Base-by-base conservation (phyloP, 768 basidiomycete genomes). In the Russula emetica region DNA sequence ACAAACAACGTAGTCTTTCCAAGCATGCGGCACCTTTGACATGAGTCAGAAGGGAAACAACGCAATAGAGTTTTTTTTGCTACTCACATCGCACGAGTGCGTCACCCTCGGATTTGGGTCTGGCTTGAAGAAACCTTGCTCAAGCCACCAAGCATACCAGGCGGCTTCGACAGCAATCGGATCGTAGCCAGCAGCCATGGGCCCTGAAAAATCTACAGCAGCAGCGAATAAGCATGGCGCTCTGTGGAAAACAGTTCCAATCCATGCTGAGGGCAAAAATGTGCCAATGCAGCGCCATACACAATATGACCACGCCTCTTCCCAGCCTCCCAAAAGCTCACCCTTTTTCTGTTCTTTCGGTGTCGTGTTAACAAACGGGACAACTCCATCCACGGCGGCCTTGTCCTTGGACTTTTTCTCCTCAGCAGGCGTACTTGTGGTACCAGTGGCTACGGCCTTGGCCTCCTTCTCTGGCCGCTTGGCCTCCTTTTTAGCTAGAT, bases 71-170 rank as follows among this genome's bases (percentile, higher is more conserved):
- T 20, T 4, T 26, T 36, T 50, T 22, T 13, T 22, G 45, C 16
- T 28, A 78, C 85, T 67, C 36, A 88, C 95, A 99, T 72, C 97
- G 85, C 55, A 94, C 79, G 66, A 99, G 76, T 1, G 84, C 76
- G 72, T 99, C 97, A 42, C 61, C 61, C 30, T 88, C 84, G 1
- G 82, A 78, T 56, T 85, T 84, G 55, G 79, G 74, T 18, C 81
- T 3, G 96, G 94, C 68, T 85, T 83, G 83, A 96, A 97, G 79
- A 88, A 96, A 5, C 93, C 95, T 70, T 94, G 82, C 3, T 85
- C 82, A 42, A 85, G 79, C 96, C 96, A 98, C 97, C 97, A 98
- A 70, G 96, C 93, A 70, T 98, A 98, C 93, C 97, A 98, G 2
- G 93, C 87, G 0, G 94, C 81, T 72, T 98, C 96, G 63, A 98